Conservation (phyloP, 768 basidiomycete species). For the Strobilomyces dryophilus region DNA sequence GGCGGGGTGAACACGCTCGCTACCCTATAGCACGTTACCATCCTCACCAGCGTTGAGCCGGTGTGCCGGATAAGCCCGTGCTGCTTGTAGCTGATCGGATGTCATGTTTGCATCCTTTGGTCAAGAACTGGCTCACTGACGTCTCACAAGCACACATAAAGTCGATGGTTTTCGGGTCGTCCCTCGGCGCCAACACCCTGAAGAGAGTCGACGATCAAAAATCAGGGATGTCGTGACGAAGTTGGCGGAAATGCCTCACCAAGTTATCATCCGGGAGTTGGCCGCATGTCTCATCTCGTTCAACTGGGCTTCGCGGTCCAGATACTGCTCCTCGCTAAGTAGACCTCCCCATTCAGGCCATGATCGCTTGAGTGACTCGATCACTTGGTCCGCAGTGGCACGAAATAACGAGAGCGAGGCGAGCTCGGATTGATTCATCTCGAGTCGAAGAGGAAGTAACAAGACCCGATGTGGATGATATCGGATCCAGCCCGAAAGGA, state of each 20-base stretch:
- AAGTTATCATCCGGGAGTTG: slow-evolving; percentile 46
- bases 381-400: slow-evolving; percentile 45
- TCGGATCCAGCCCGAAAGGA: too few relatives aligned
- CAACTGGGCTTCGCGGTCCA: slow-evolving; percentile 38
- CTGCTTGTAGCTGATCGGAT: slow-evolving; percentile 32
- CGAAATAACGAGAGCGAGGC: slow-evolving; percentile 39
- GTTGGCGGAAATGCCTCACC: slow-evolving; percentile 33
- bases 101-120: neutral
- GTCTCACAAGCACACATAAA: slow-evolving; percentile 62
- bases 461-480: too few relatives aligned
- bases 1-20: slow-evolving; percentile 56
- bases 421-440: slow-evolving; percentile 12
- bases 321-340: slow-evolving; percentile 42
- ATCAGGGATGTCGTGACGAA: neutral
- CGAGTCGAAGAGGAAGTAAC: neutral
- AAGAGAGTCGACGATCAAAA: neutral
- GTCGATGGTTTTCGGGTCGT: slow-evolving; percentile 45
- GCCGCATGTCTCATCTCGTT: slow-evolving; percentile 41
- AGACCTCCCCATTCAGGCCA: slow-evolving; percentile 42
- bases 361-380: slow-evolving; percentile 38
- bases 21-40: slow-evolving; percentile 46
- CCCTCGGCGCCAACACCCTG: slow-evolving; percentile 57
- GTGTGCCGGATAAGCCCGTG: slow-evolving; percentile 28
- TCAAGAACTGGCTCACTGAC: slow-evolving; percentile 33
- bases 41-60: slow-evolving; percentile 19